These are phyloP conservation scores for Fusarium sp. DNA, from an alignment of 2,329 filamentous ascomycete species.

Conservation along the genomic window DNA sequence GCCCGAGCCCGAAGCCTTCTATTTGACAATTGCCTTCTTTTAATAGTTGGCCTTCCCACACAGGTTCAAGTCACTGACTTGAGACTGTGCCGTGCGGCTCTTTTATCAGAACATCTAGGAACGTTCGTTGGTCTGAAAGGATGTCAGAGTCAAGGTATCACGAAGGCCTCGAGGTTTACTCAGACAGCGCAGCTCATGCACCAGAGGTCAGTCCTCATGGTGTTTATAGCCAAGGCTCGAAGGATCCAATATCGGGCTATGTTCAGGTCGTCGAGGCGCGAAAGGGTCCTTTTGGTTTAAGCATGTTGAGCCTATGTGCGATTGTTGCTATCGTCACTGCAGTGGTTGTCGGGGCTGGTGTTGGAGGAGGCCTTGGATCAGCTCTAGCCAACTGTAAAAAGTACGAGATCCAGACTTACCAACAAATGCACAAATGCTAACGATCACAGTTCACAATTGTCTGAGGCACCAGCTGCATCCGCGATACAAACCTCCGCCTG, in stretches of 20 bases:
- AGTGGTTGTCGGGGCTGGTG: slow-evolving; percentile 1
- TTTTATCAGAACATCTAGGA: accelerated
- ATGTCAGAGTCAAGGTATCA: not conserved
- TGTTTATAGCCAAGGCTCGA: not conserved
- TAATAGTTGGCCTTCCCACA: not conserved
- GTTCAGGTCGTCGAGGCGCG: not conserved
- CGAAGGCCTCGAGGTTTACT: slow-evolving; percentile 11
- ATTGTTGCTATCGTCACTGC: slow-evolving; percentile 6
- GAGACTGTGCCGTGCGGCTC: not conserved
- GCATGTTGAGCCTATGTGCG: not conserved
- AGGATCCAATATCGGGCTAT: not conserved
- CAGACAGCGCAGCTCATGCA: slow-evolving; percentile 6
- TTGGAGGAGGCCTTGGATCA: slow-evolving; percentile 26
- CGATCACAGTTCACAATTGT: not conserved
- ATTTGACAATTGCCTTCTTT: not conserved
- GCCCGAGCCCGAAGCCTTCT: not conserved
- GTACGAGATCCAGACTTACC: not conserved
- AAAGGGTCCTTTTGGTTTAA: not conserved
- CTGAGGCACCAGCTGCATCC: not conserved
- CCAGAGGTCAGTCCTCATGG: not conserved
- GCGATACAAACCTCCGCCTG: not conserved
- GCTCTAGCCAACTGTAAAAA: slow-evolving; percentile 9
- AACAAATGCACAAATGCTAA: not conserved
- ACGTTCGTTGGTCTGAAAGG: not conserved
- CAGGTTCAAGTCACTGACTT: not conserved